Base-by-base conservation (phyloP, 2,329 filamentous ascomycete genomes). In the Cladosporium cucumerinum region DNA sequence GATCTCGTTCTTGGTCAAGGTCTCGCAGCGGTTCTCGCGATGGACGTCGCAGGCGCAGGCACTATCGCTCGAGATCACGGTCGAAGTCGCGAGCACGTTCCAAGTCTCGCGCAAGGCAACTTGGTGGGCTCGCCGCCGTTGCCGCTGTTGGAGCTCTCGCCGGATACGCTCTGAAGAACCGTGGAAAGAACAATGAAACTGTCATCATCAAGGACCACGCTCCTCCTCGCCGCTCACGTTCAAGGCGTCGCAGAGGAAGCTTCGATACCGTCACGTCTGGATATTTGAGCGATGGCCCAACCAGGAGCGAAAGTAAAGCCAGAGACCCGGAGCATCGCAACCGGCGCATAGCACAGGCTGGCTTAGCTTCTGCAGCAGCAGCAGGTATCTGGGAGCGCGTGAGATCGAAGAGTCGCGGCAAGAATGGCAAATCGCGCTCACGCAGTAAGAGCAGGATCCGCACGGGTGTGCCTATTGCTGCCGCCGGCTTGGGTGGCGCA, bases 61-160 rank as follows among this genome's bases (percentile, higher is more conserved):
- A 64, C 46, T 65, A 66, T 6, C 65, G 68, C 26, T 79, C 78
- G 61, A 75, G 77, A 51, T 75, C 73, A 59, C 80, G 82, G 39
- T 66, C 63, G 36, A 66, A 65, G 59, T 82, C 80, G 4, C 80
- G 82, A 28, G 78, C 78, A 1, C 80, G 82, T 39, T 66, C 63
- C 46, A 66, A 65, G 57, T 82, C 80, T 6, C 80, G 82, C 28
- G 78, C 78, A 2, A 84, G 82, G 72, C 83, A 84, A 51, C 72
- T 88, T 11, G 82, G 85, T 46, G 84, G 85, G 43, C 80, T 86
- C 58, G 86, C 85, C 18, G 86, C 85, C 28, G 78, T 88, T 55
- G 86, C 86, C 54, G 85, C 84, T 57, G 83, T 85, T 21, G 85
- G 86, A 34, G 85, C 85, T 51, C 78, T 87, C 63, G 86, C 85